Conservation (phyloP, 2,329 filamentous ascomycete species). For the Fusarium fracticaudum region DNA sequence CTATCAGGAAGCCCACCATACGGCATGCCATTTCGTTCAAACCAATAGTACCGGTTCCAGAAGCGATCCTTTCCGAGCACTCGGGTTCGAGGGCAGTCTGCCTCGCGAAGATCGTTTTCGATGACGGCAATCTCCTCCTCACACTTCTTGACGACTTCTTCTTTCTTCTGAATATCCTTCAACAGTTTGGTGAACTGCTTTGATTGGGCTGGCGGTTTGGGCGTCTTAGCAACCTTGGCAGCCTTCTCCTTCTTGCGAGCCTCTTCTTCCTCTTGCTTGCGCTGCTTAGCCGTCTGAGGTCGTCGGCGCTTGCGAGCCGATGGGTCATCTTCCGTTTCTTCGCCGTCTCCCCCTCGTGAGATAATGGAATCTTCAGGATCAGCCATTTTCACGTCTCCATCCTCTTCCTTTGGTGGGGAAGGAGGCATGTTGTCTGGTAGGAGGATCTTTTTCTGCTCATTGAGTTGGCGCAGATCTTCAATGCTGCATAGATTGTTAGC, state of each 20-base stretch:
- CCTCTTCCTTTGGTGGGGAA: conserved; percentile 66
- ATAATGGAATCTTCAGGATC: conserved; percentile 70
- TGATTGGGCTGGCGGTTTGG: conserved; percentile 77
- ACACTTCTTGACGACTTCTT: conserved; percentile 79
- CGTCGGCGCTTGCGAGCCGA: conserved; percentile 64
- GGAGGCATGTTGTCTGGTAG: conserved; percentile 77
- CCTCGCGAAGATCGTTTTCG: conserved; percentile 92
- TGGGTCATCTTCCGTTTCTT: conserved; percentile 79
- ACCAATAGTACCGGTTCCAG: conserved; percentile 99
- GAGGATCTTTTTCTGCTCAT: conserved; percentile 77
- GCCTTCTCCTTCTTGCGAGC: conserved; percentile 67
- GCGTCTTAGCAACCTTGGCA: conserved; percentile 71
- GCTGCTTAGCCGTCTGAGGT: conserved; percentile 69
- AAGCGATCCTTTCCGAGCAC: conserved; percentile 94
- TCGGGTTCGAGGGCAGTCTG: conserved; percentile 89
- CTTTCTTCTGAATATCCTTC: conserved; percentile 89
- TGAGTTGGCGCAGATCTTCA: conserved; percentile 75
- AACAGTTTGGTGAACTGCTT: conserved; percentile 90
- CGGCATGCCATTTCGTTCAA: conserved; percentile 98
- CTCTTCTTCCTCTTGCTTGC: conserved; percentile 81
- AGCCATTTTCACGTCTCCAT: conserved; percentile 69
- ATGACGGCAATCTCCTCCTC: conserved; percentile 87
- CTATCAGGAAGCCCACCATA: conserved; percentile 88
- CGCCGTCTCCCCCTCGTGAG: conserved; percentile 68
- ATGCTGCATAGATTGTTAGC: conserved; percentile 56